Evolutionary conservation across 768 basidiomycete genomes (phyloP).

Genomic region (Boletellus emodensis): DNA sequence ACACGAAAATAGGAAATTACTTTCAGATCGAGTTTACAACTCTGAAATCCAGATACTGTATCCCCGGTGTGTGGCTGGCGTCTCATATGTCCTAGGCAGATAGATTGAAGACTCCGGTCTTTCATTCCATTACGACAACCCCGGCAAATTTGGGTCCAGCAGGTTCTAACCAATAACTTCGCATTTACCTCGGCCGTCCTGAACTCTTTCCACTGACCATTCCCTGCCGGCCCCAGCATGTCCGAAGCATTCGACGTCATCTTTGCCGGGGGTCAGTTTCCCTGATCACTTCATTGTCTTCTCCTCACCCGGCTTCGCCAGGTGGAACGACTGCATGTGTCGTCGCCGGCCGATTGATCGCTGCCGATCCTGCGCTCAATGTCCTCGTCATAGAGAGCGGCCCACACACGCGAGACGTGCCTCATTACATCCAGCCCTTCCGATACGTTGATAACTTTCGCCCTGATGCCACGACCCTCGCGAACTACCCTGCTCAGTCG

Average conservation of each 20-base stretch:
- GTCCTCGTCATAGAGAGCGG: conserved; percentile 64
- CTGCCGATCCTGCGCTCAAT: conserved; percentile 49
- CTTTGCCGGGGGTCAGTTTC: conserved; percentile 49
- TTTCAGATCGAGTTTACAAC: too few species aligned
- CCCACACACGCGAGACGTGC: conserved; percentile 43
- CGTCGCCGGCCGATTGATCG: conserved; percentile 46
- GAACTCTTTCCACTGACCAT: too few species aligned
- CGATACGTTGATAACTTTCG: conserved; percentile 43
- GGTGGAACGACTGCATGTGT: conserved; percentile 57
- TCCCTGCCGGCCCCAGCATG: neutral
- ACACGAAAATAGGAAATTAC: too few species aligned
- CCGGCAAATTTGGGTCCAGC: too few species aligned
- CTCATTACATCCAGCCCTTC: conserved; percentile 51
- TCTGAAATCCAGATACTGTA: too few species aligned
- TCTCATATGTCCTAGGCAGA: too few species aligned
- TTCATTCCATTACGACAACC: too few species aligned
- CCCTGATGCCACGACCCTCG: conserved; percentile 40
- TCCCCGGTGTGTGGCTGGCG: too few species aligned
- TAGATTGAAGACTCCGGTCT: too few species aligned
- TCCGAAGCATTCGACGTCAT: conserved; percentile 43
- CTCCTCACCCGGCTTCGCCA: conserved; percentile 2
- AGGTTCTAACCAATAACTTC: too few species aligned
- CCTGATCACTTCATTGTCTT: neutral
- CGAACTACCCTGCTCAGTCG: conserved; percentile 36
- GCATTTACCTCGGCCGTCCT: too few species aligned